phyloP scores from a whole-genome alignment of 2,329 filamentous ascomycete genomes.

The Aureobasidium leucospermi region DNA sequence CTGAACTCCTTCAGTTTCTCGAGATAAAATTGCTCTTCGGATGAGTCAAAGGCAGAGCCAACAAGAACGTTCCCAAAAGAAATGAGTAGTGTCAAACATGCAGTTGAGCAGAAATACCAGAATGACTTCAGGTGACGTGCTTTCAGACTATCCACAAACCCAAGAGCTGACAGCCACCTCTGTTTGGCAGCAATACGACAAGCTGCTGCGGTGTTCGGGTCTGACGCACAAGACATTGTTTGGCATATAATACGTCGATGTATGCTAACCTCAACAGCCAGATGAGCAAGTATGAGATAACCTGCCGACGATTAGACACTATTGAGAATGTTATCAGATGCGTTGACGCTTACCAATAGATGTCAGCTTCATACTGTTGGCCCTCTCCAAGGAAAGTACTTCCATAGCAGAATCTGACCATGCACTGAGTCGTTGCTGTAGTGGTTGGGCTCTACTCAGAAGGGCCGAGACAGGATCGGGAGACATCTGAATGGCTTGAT shows the following conservation, averaged over 20 bases:
- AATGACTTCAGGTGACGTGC: conserved; percentile 41
- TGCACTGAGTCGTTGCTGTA: conserved; percentile 22
- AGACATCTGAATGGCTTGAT: conserved; percentile 17
- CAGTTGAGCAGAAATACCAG: conserved; percentile 40
- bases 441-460: conserved; percentile 21
- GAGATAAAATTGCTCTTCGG: conserved; percentile 31
- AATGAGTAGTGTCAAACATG: conserved; percentile 36
- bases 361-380: conserved; percentile 24
- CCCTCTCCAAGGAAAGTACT: conserved; percentile 22
- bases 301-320: conserved; percentile 20
- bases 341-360: conserved; percentile 23
- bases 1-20: conserved; percentile 34
- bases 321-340: neutral
- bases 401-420: conserved; percentile 22
- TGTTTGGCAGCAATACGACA: conserved; percentile 37
- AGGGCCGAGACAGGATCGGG: conserved; percentile 16
- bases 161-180: conserved; percentile 37
- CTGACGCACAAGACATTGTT: conserved; percentile 18
- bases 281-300: conserved; percentile 40
- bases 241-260: conserved; percentile 34
- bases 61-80: conserved; percentile 35
- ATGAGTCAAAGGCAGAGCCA: conserved; percentile 26
- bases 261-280: conserved; percentile 39
- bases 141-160: conserved; percentile 38
- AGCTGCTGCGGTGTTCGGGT: conserved; percentile 28